phyloP scores from a whole-genome alignment of 768 basidiomycete genomes.

The Tricholomella constricta region DNA sequence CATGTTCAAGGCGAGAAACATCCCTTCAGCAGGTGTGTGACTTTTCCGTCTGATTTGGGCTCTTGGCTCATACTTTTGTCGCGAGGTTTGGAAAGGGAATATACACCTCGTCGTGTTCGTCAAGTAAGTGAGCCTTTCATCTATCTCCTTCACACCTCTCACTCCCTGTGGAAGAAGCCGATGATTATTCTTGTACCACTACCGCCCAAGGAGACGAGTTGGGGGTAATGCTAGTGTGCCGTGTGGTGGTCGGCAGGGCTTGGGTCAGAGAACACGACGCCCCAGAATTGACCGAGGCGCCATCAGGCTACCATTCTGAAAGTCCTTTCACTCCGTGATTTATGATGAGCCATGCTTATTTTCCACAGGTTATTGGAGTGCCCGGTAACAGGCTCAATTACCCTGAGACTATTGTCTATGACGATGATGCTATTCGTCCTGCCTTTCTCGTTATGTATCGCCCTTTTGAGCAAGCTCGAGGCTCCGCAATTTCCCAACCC shows the following conservation, averaged over 20 bases:
- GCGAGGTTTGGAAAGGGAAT: conserved; percentile 69
- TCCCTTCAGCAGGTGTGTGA: not conserved
- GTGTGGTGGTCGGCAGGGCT: conserved; percentile 65
- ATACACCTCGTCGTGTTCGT: conserved; percentile 76
- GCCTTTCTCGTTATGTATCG: conserved; percentile 18
- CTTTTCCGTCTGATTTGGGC: too few relatives aligned
- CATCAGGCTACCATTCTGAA: conserved; percentile 69
- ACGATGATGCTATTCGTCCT: conserved; percentile 21
- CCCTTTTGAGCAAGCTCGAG: not conserved
- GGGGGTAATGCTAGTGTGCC: conserved; percentile 62
- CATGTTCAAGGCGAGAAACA: not conserved
- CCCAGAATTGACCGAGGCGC: conserved; percentile 52
- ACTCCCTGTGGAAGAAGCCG: not conserved
- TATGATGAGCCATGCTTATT: too few relatives aligned
- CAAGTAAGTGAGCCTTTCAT: conserved; percentile 43
- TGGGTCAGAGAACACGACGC: not conserved
- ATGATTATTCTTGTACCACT: not conserved
- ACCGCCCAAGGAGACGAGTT: conserved; percentile 39
- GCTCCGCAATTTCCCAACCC: too few relatives aligned
- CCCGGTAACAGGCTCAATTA: conserved; percentile 6
- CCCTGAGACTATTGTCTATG: conserved; percentile 21
- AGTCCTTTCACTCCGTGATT: too few relatives aligned
- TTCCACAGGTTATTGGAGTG: conserved; percentile 22
- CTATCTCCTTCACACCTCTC: not conserved
- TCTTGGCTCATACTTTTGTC: not conserved